Base-by-base conservation (phyloP, 2,329 filamentous ascomycete genomes). In the Pseudogymnoascus pannorum region DNA sequence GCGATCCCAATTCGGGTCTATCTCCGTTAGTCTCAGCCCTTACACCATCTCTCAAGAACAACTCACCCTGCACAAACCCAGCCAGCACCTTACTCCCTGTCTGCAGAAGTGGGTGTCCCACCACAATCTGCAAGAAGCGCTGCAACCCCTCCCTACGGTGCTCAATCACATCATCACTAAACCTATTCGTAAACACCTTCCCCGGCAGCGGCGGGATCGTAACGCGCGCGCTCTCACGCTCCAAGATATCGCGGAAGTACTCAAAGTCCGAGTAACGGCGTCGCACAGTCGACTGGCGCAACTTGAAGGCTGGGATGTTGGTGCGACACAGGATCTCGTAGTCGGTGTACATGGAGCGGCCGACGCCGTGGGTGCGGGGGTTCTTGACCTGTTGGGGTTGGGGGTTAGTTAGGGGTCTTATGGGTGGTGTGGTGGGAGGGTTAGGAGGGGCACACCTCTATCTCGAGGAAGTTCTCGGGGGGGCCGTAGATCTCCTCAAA, bases 401-500 rank as follows among this genome's bases (percentile, higher is more conserved):
- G 60, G 29, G 60, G 63, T 42, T 5, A 36, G 35, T 20, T 20
- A 22, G 57, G 54, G 20, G 36, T 60, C 60, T 14, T 48, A 16
- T 14, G n/a, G 24, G 58, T 35, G 35, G 33, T 26, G 60, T 20
- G 51, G 29, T 42, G 31, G 58, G 40, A 60, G 38, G 59, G 42
- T 31, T 22, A 58, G 57, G 22, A 20, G 33, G 31, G 8, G 72
- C 77, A 62, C 75, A 94, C 92, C 82, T 99, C 94, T 66, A 99
- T 96, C 80, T 99, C 94, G 60, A 99, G 84, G 74, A 97, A 97
- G 80, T 99, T 99, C 81, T 99, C 94, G 5, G 94, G 94, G 57
- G 93, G 91, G 12, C 92, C 94, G 76, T 99, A 99, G 75, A 97
- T 96, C 82, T 99, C 94, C 78, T 99, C 94, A 73, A 97, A 97